A percentile compares a stretch with the other conserved stretches of the same genome.
Evolutionary conservation across 768 basidiomycete species (phyloP).

Genomic region (Mycena floridula): DNA sequence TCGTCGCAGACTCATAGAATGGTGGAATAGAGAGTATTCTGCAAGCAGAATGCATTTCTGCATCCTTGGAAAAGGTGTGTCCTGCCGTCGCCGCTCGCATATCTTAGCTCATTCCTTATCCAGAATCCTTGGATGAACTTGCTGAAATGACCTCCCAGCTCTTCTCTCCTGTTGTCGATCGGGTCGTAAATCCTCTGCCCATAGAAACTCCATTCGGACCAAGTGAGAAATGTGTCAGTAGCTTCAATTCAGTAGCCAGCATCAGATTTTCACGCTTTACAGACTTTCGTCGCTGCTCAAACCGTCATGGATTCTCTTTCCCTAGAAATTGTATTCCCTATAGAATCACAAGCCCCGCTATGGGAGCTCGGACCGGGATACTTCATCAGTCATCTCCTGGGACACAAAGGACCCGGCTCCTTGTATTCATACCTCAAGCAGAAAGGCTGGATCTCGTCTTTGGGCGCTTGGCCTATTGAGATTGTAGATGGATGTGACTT

Average conservation of each 20-base stretch:
- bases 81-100: background rate
- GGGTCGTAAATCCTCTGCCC: slow-evolving; percentile 52
- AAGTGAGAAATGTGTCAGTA: slow-evolving; percentile 63
- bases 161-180: slow-evolving; percentile 71
- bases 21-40: slow-evolving; percentile 81
- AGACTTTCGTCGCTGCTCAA: slow-evolving; percentile 82
- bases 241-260: background rate
- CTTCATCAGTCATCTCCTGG: slow-evolving; percentile 77
- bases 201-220: slow-evolving; percentile 73
- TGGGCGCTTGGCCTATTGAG: slow-evolving; percentile 63
- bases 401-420: slow-evolving; percentile 92
- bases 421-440: slow-evolving; percentile 85
- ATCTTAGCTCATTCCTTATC: background rate
- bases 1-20: slow-evolving; percentile 71
- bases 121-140: slow-evolving; percentile 75
- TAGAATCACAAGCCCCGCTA: slow-evolving; percentile 64
- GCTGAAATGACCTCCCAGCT: slow-evolving; percentile 52
- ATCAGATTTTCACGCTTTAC: slow-evolving; percentile 17
- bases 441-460: slow-evolving; percentile 77
- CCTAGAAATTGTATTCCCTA: slow-evolving; percentile 75
- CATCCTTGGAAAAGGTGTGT: slow-evolving; percentile 70
- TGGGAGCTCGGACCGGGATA: slow-evolving; percentile 76
- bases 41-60: slow-evolving; percentile 79
- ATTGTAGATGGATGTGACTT: slow-evolving; percentile 82
- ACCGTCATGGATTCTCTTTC: slow-evolving; percentile 85